Base-by-base conservation (phyloP, 805 yeast species). In the Pichia membranifaciens region DNA sequence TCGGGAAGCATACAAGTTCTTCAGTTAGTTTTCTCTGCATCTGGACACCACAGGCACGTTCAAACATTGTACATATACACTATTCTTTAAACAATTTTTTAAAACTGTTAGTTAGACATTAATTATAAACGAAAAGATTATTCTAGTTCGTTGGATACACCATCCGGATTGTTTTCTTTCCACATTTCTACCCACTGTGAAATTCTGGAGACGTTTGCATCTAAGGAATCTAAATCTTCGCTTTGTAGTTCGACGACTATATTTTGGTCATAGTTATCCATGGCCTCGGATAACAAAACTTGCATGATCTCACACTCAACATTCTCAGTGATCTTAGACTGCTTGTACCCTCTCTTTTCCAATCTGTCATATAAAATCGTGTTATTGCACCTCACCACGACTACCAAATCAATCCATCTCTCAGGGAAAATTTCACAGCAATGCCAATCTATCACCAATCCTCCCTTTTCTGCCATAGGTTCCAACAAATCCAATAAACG, bases 261-360 rank as follows among this genome's bases (percentile, higher is more conserved):
- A 53, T 84, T 87, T 38, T 81, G 81, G 29, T 75, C 84, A 60
- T 88, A 93, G 36, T 83, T 75, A 31, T 88, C 96, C 49, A 76
- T 71, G 0, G 98, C 99, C 55, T 93, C 99, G 54, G 83, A 84
- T 40, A 81, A 66, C 15, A 93, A 78, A 13, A 91, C 87, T 55
- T 90, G 91, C 98, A 93, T 93, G 54, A 93, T 93, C 67, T 93
- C 99, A 50, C 95, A 95, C 64, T 93, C 99, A 39, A 93, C 68
- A 61, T 93, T 93, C 59, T 93, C 99, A 48, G 82, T 84, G 53
- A 93, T 79, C 67, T 93, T 93, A 51, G 76, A 73, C 51, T 87
- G 84, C 46, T 83, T 79, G 61, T 93, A 93, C 6, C 82, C 84
- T 64, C 99, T 76, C 50, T 78, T 75, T 51, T 72, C 70, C 55